phyloP scores from a whole-genome alignment of 1,139 yeast species.

The Kazachstania sp. region DNA sequence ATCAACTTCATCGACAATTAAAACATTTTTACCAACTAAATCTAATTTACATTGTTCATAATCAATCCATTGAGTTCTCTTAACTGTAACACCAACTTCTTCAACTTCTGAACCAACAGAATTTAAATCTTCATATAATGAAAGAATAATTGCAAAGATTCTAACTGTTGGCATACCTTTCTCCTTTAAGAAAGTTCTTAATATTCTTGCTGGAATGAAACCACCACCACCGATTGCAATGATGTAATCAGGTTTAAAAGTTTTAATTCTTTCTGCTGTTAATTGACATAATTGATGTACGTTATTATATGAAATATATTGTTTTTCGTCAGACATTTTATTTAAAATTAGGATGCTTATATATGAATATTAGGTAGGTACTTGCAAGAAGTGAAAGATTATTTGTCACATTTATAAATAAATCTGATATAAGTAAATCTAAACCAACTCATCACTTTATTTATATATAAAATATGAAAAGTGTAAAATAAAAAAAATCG shows the following conservation, averaged over 20 bases:
- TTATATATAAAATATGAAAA: too few species aligned
- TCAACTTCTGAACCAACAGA: slow-evolving; percentile 38
- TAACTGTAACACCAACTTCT: slow-evolving; percentile 49
- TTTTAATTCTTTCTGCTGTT: slow-evolving; percentile 41
- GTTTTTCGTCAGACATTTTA: slow-evolving; percentile 35
- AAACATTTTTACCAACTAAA: slow-evolving; percentile 50
- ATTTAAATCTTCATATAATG: slow-evolving; percentile 51
- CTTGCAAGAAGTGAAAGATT: too few species aligned
- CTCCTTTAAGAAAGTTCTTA: slow-evolving; percentile 51
- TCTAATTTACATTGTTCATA: slow-evolving; percentile 45
- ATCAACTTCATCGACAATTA: slow-evolving; percentile 63
- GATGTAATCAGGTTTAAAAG: slow-evolving; percentile 47
- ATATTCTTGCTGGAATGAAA: slow-evolving; percentile 56
- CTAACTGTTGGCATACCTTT: slow-evolving; percentile 51
- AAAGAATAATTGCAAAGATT: slow-evolving; percentile 56
- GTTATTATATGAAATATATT: slow-evolving; percentile 53
- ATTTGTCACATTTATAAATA: too few species aligned
- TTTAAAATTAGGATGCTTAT: neutral
- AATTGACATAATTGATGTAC: slow-evolving; percentile 54
- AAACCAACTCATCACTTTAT: too few species aligned
- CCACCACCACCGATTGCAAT: slow-evolving; percentile 68
- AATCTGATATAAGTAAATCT: too few species aligned
- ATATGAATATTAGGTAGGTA: neutral
- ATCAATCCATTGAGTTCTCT: slow-evolving; percentile 62
- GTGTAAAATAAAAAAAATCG: too few species aligned